Evolutionary conservation across 306 rosid genomes (phyloP), one percentile per base, ranked within the genome.

Genomic region (Rubus idaeus): DNA sequence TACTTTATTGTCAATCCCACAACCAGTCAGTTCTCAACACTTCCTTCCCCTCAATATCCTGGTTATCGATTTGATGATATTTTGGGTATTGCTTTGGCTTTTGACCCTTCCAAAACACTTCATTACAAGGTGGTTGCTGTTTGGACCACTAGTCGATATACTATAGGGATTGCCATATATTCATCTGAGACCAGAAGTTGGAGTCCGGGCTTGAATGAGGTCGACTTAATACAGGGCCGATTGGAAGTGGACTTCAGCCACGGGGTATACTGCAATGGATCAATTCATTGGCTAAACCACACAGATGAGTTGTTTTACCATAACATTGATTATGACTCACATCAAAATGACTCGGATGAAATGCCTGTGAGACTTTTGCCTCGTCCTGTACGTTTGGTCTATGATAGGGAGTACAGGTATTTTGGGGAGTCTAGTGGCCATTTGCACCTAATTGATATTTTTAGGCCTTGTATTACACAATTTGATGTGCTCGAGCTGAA

Each of bases 251-350:
- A 61, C 67, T 61, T 61, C 9, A 6, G 18, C 8, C 67, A 6
- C n/a, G 67, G 67, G 6, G 67, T 61, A 3, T 61, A 61, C 18
- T 61, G 67, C 67, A 21, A 61, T 61, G 67, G 67, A 26, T 41
- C 67, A 61, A 61, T 61, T 26, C 67, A 61, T 61, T 61, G 67
- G 67, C n/a, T 61, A 16, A 26, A n/a, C 2, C 67, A 26, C 39
- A 30, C 11, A 41, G 67, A 61, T 30, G 67, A 61, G 42, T 6
- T 61, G 67, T 30, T 61, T 4, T 30, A 61, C 7, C 30, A 37
- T 61, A 16, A 13, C n/a, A 30, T 61, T 61, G 67, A 41, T 61
- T 37, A 11, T 35, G 10, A 35, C 13, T 12, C 2, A 5, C n/a
- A n/a, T n/a, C n/a, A n/a, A n/a, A n/a, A 11, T 35, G 10, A 35